A percentile compares a stretch with the other conserved stretches of the same genome.
Evolutionary conservation across 768 basidiomycete species (phyloP).

Genomic region (Lentinula sp.): DNA sequence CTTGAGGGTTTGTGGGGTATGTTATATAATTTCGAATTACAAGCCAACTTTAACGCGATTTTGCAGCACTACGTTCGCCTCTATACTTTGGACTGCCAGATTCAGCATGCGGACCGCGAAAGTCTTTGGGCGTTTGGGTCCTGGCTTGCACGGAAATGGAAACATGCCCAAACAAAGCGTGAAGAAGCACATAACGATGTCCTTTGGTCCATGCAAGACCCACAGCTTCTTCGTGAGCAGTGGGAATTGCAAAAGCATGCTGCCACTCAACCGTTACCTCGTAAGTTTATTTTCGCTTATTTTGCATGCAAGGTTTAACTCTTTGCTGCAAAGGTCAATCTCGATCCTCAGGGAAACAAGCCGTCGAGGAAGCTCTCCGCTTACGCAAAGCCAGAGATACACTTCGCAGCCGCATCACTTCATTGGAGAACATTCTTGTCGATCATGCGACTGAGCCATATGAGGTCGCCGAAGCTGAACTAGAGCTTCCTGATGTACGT

Average conservation of each 20-base stretch:
- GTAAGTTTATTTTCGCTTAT: slow-evolving; percentile 8
- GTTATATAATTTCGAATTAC: neutral
- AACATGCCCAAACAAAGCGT: neutral
- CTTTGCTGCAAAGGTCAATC: neutral
- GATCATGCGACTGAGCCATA: neutral
- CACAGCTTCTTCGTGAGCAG: slow-evolving; percentile 5
- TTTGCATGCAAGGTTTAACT: too few species aligned
- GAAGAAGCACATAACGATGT: neutral
- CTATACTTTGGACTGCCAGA: slow-evolving; percentile 11
- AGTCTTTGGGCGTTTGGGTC: slow-evolving; percentile 5
- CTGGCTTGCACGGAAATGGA: slow-evolving; percentile 10
- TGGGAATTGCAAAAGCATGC: slow-evolving; percentile 6
- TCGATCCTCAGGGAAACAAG: neutral
- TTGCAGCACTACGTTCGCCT: slow-evolving; percentile 11
- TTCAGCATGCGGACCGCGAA: slow-evolving; percentile 8
- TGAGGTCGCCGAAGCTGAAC: neutral
- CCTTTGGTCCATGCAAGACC: neutral
- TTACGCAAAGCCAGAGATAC: neutral
- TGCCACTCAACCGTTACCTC: slow-evolving; percentile 8
- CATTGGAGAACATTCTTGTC: neutral
- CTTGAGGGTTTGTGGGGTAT: slow-evolving; percentile 14
- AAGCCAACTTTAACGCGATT: neutral
- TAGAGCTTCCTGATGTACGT: neutral
- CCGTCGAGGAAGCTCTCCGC: neutral
- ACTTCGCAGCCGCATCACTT: neutral